phyloP scores from a whole-genome alignment of 257 asterid genomes.

The Schizonepeta tenuifolia region DNA sequence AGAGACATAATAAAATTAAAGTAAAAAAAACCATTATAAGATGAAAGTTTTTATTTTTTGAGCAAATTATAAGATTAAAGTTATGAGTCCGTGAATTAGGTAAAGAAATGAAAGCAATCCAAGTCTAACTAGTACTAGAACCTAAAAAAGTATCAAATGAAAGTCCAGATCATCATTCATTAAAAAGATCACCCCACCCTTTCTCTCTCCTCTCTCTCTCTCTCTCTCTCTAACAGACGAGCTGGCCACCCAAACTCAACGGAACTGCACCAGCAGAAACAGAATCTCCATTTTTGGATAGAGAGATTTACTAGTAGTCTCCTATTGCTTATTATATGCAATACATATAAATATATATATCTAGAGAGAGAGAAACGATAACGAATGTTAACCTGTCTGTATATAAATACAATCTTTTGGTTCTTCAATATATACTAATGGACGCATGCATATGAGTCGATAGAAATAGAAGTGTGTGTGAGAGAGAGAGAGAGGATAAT shows the following conservation, averaged over 20 bases:
- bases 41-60: too few relatives aligned
- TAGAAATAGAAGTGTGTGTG: not conserved
- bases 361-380: conserved; percentile 18
- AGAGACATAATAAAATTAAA: too few relatives aligned
- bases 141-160: not conserved
- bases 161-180: conserved; percentile 29
- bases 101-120: not conserved
- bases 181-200: conserved; percentile 1
- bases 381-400: conserved; percentile 22
- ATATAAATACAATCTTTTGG: not conserved
- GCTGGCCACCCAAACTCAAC: conserved; percentile 48
- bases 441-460: conserved; percentile 25
- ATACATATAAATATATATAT: not conserved
- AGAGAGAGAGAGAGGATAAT: not conserved
- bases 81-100: not conserved
- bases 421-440: conserved; percentile 22
- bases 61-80: too few relatives aligned
- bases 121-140: too few relatives aligned
- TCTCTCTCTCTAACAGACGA: conserved; percentile 33
- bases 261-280: conserved; percentile 33
- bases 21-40: too few relatives aligned
- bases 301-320: conserved; percentile 3
- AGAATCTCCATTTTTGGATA: conserved; percentile 29
- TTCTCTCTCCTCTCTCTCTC: conserved; percentile 22
- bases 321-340: not conserved